These are phyloP conservation scores for Dactylellina parvicollis DNA, from an alignment of 2,329 filamentous ascomycete genomes.

Conservation along the genomic window DNA sequence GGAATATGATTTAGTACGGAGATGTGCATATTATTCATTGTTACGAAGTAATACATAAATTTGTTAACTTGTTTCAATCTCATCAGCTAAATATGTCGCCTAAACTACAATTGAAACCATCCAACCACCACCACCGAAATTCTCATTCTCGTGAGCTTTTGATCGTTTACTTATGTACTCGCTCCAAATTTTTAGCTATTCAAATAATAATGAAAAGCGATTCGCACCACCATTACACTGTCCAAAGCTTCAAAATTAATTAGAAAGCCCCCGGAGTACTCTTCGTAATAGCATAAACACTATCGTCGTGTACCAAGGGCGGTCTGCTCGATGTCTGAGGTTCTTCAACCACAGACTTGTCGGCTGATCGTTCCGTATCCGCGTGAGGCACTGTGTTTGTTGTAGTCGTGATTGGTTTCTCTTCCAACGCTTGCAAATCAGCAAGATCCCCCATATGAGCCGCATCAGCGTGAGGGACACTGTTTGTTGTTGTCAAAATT, in stretches of 20 bases:
- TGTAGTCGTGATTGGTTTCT: background rate
- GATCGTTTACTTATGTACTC: too few relatives aligned
- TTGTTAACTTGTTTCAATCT: too few relatives aligned
- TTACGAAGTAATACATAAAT: too few relatives aligned
- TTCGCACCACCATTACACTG: background rate
- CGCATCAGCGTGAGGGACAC: slow-evolving; percentile 28
- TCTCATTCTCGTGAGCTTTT: too few relatives aligned
- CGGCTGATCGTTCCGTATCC: background rate
- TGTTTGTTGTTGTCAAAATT: slow-evolving; percentile 32
- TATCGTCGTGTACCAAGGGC: slow-evolving; percentile 23
- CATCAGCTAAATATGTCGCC: too few relatives aligned
- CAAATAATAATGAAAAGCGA: background rate
- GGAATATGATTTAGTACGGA: too few relatives aligned
- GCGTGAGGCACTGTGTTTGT: background rate
- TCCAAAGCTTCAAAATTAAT: background rate
- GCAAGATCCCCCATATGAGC: slow-evolving; percentile 28
- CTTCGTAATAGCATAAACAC: slow-evolving; percentile 43
- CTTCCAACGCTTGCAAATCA: slow-evolving; percentile 6
- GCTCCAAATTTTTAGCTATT: too few relatives aligned
- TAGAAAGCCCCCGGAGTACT: slow-evolving; percentile 33
- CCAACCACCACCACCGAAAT: too few relatives aligned
- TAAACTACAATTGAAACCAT: too few relatives aligned
- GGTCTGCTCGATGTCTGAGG: background rate
- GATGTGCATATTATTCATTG: too few relatives aligned
- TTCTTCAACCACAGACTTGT: background rate